Evolutionary conservation across 108 stramenopile genomes (phyloP).

Genomic region (Skeletonema tropicum): DNA sequence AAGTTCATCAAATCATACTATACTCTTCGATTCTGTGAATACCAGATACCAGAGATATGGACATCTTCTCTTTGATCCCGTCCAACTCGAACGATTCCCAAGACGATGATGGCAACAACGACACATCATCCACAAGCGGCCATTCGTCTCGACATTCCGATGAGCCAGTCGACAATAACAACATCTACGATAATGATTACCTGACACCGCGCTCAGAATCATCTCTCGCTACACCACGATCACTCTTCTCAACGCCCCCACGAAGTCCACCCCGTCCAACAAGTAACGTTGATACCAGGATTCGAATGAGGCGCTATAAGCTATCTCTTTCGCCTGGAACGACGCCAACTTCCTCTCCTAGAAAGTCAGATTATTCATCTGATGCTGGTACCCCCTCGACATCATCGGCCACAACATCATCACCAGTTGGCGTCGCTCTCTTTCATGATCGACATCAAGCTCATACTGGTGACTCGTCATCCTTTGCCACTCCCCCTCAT

Average conservation of each 20-base stretch:
- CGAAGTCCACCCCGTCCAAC: constrained; percentile 35
- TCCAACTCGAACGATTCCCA: background rate
- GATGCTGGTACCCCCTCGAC: background rate
- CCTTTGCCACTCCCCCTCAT: constrained; percentile 1
- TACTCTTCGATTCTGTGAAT: background rate
- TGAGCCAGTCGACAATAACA: background rate
- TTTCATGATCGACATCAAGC: background rate
- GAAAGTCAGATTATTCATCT: background rate
- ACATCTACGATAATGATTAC: background rate
- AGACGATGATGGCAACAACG: background rate
- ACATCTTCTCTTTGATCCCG: constrained; percentile 2
- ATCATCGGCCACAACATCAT: background rate
- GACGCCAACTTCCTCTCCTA: background rate
- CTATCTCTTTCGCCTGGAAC: constrained; percentile 6
- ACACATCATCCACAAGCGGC: background rate
- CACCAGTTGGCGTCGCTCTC: background rate
- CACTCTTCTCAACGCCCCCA: constrained; percentile 17
- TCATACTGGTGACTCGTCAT: background rate
- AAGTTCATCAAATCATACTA: background rate
- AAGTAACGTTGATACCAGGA: constrained; percentile 12
- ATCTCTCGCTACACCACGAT: constrained; percentile 14
- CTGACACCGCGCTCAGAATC: constrained; percentile 1
- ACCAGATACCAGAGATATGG: background rate
- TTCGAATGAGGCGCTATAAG: constrained; percentile 15
- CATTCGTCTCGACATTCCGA: background rate